Percentiles rank a stretch among this genome's conserved stretches.
Evolutionary conservation across 768 basidiomycete genomes (phyloP).

Genomic region (Tremella fuciformis): DNA sequence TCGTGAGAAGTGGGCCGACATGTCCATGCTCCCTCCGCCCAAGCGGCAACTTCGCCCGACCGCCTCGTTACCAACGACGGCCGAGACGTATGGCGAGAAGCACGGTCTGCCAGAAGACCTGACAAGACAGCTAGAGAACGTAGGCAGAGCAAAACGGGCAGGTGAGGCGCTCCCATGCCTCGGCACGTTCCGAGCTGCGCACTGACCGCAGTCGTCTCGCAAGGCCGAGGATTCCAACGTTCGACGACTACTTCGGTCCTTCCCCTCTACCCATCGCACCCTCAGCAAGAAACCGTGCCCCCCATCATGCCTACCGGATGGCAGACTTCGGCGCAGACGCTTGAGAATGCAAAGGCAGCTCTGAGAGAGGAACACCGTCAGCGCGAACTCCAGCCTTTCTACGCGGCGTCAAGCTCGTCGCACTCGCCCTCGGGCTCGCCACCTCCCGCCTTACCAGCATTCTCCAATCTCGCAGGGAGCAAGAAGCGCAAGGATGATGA

Average conservation of each 20-base stretch:
- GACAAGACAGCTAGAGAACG: conserved; percentile 26
- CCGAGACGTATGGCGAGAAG: conserved; percentile 33
- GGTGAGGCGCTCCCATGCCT: conserved; percentile 17
- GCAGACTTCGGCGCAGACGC: conserved; percentile 4
- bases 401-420: not conserved
- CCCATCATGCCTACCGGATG: not conserved
- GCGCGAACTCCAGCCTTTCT: conserved; percentile 22
- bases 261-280: not conserved
- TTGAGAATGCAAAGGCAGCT: conserved; percentile 8
- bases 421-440: no score
- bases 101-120: conserved; percentile 34
- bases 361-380: conserved; percentile 13
- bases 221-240: conserved; percentile 8
- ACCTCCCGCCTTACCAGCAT: not conserved
- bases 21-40: conserved; percentile 8
- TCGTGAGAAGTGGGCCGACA: no score
- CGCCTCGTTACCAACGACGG: conserved; percentile 27
- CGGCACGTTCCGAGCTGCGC: not conserved
- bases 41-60: conserved; percentile 31
- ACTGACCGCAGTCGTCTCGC: conserved; percentile 11
- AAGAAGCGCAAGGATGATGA: conserved; percentile 8
- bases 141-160: conserved; percentile 22
- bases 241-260: conserved; percentile 2
- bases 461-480: not conserved
- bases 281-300: not conserved